phyloP scores from a whole-genome alignment of 768 basidiomycete genomes.

The Epithele typhae region DNA sequence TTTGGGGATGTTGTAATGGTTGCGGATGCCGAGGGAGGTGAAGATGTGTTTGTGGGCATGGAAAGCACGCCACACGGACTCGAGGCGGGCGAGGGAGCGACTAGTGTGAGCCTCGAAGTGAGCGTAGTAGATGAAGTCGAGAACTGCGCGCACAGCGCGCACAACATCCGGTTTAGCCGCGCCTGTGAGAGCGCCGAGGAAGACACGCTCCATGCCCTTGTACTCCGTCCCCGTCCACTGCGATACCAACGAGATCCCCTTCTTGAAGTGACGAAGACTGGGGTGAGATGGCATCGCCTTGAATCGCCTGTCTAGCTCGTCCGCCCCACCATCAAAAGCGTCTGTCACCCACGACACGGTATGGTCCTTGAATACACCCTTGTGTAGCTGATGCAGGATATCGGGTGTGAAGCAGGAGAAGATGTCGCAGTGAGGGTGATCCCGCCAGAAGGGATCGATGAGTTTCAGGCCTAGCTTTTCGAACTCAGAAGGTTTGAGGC shows the following conservation, averaged over 20 bases:
- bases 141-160: conserved; percentile 24
- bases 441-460: conserved; percentile 35
- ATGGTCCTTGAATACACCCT: conserved; percentile 43
- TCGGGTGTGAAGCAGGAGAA: conserved; percentile 33
- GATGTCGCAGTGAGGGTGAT: conserved; percentile 36
- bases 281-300: conserved; percentile 27
- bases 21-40: conserved; percentile 26
- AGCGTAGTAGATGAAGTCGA: conserved; percentile 38
- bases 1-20: conserved; percentile 38
- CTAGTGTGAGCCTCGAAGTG: conserved; percentile 31
- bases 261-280: conserved; percentile 35
- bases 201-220: conserved; percentile 25
- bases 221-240: conserved; percentile 42
- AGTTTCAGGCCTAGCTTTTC: conserved; percentile 10
- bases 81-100: conserved; percentile 25
- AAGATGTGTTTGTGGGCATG: conserved; percentile 36
- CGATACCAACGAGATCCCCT: conserved; percentile 23
- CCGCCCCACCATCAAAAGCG: conserved; percentile 8
- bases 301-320: conserved; percentile 36
- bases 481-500: conserved; percentile 5
- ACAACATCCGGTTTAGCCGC: conserved; percentile 14
- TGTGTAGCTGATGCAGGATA: conserved; percentile 43
- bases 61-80: conserved; percentile 27
- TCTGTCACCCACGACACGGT: conserved; percentile 32
- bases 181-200: conserved; percentile 18